Conservation (phyloP, 2,329 filamentous ascomycete species). For the Daldinia sp. region DNA sequence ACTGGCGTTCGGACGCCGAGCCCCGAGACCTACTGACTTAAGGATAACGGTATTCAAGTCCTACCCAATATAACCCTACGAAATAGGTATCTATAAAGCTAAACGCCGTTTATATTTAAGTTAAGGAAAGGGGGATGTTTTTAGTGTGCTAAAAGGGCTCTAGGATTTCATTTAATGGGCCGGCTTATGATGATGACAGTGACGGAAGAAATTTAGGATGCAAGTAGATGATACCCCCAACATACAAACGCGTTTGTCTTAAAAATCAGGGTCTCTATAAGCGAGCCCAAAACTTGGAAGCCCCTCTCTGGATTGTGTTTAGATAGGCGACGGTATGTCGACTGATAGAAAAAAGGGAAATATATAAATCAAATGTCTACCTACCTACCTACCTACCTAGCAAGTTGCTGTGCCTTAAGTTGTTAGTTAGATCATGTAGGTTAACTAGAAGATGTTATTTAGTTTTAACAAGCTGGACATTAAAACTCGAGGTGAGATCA, state of each 20-base stretch:
- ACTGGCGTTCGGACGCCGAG: not conserved
- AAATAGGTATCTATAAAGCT: not conserved
- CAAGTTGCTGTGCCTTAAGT: too few species aligned
- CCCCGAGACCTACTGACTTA: not conserved
- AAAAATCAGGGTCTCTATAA: not conserved
- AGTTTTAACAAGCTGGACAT: not conserved
- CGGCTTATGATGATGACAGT: not conserved
- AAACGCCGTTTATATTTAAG: not conserved
- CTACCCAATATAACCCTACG: not conserved
- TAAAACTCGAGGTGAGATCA: too few species aligned
- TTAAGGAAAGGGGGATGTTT: not conserved
- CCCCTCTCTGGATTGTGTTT: not conserved
- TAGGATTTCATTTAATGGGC: not conserved
- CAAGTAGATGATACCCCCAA: slow-evolving; percentile 27
- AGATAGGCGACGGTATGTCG: not conserved
- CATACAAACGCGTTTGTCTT: slow-evolving; percentile 25
- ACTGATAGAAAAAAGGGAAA: not conserved
- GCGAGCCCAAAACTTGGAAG: slow-evolving; percentile 1
- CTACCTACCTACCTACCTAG: too few species aligned
- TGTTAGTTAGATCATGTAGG: too few species aligned
- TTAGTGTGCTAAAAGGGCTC: not conserved
- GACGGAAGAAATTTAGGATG: slow-evolving; percentile 8
- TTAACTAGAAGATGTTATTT: too few species aligned
- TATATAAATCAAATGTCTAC: not conserved
- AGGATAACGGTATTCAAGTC: not conserved